Percentiles rank a stretch among this genome's conserved stretches.
Evolutionary conservation across 2,329 filamentous ascomycete genomes (phyloP).

Genomic region (Botrytis aclada): DNA sequence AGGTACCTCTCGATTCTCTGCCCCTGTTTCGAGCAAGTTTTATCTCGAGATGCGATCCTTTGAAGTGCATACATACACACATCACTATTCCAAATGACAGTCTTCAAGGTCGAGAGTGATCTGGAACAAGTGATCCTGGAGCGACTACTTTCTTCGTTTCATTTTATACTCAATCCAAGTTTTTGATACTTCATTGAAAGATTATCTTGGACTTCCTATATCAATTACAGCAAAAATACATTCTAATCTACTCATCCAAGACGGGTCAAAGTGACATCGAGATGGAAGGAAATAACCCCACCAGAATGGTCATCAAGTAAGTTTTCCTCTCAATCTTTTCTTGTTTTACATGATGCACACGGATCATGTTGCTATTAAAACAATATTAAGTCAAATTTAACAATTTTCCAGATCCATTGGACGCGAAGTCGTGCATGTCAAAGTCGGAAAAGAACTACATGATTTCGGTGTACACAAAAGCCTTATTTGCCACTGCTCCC

Average conservation of each 20-base stretch:
- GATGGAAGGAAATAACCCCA: background rate
- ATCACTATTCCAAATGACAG: no score
- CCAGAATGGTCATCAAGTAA: background rate
- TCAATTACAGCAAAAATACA: background rate
- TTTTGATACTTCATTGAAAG: no score
- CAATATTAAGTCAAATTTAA: background rate
- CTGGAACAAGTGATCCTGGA: background rate
- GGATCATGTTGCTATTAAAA: background rate
- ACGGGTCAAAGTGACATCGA: no score
- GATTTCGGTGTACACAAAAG: constrained; percentile 27
- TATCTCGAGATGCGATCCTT: background rate
- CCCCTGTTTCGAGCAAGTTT: background rate
- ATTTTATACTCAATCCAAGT: background rate
- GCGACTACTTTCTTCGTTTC: background rate
- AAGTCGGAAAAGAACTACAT: constrained; percentile 18
- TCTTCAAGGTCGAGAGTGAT: background rate
- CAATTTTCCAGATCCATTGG: background rate
- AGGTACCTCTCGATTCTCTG: background rate
- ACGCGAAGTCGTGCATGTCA: constrained; percentile 21
- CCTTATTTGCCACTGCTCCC: constrained; percentile 24
- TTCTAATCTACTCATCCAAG: background rate
- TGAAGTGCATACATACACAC: no score
- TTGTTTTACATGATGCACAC: no score
- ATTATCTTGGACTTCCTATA: background rate
- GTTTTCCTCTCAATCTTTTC: no score